Evolutionary conservation across 2,329 filamentous ascomycete genomes (phyloP).

Genomic region (Parascedosporium putredinis): DNA sequence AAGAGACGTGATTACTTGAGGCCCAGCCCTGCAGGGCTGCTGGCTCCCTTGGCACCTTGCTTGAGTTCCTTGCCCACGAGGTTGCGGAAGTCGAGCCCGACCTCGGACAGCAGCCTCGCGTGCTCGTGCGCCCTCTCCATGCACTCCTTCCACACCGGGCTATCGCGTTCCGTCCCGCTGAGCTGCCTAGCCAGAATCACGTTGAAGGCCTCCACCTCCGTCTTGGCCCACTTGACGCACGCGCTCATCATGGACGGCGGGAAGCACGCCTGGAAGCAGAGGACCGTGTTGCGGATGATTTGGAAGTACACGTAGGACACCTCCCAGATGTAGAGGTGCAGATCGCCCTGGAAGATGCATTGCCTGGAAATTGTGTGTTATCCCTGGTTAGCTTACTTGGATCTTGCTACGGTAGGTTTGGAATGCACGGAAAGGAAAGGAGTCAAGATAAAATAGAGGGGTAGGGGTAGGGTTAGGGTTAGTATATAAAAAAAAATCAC

Average conservation of each 20-base stretch:
- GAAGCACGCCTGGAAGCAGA: conserved; percentile 80
- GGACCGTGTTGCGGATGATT: conserved; percentile 85
- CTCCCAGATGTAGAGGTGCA: conserved; percentile 89
- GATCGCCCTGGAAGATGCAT: conserved; percentile 89
- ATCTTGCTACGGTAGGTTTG: not conserved
- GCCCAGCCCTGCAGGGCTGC: conserved; percentile 16
- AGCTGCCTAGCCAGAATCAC: conserved; percentile 70
- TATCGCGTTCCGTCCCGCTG: conserved; percentile 71
- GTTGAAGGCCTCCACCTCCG: conserved; percentile 87
- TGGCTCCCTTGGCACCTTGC: conserved; percentile 10
- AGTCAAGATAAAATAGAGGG: too few species aligned
- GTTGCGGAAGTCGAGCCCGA: conserved; percentile 81
- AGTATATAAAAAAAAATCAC: conserved; percentile 13
- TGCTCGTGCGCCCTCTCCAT: conserved; percentile 74
- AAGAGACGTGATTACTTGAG: too few species aligned
- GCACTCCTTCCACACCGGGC: conserved; percentile 70
- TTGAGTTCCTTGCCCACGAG: conserved; percentile 56
- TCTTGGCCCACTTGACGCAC: conserved; percentile 97
- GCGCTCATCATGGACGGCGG: conserved; percentile 80
- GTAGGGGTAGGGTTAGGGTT: not conserved
- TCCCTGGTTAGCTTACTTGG: not conserved
- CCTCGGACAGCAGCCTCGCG: conserved; percentile 67
- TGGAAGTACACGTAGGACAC: conserved; percentile 94
- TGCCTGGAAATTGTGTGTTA: conserved; percentile 42
- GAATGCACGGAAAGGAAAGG: too few species aligned